A percentile compares a stretch with the other conserved stretches of the same genome.
phyloP scores from a whole-genome alignment of 352 stramenopile genomes.

The Elongisporangium prolatum region DNA sequence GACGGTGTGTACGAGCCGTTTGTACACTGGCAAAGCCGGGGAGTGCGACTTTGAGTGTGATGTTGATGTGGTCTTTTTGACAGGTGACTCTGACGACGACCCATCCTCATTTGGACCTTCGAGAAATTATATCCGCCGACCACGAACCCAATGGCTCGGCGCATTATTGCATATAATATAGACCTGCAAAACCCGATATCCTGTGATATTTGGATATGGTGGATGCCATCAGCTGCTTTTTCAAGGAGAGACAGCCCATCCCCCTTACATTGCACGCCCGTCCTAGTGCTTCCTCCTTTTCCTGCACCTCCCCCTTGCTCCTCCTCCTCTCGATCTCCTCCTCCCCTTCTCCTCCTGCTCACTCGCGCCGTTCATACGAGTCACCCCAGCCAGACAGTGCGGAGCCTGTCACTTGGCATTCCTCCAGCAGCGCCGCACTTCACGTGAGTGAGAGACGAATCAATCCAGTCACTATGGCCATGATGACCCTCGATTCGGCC shows the following conservation, averaged over 20 bases:
- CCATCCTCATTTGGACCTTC: background rate
- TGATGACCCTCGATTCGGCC: conserved; percentile 15
- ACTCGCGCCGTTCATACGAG: too few relatives aligned
- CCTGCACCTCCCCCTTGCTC: background rate
- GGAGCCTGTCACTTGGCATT: too few relatives aligned
- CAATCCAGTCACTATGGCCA: conserved; percentile 14
- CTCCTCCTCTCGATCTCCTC: background rate
- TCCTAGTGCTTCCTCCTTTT: background rate
- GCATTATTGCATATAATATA: background rate
- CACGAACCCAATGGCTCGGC: background rate
- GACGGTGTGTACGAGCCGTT: background rate
- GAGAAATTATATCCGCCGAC: background rate
- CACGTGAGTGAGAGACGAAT: too few relatives aligned
- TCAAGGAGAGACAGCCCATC: background rate
- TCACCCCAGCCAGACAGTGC: too few relatives aligned
- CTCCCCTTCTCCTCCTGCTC: too few relatives aligned
- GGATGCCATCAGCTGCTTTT: background rate
- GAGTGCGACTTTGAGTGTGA: background rate
- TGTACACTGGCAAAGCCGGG: background rate
- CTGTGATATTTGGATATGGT: background rate
- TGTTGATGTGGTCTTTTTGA: background rate
- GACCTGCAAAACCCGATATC: background rate
- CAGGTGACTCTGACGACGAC: background rate
- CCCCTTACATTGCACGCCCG: background rate
- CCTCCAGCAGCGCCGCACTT: too few relatives aligned